These are phyloP conservation scores for Medicago lupulina DNA, from an alignment of 306 rosid genomes.

Conservation along the genomic window DNA sequence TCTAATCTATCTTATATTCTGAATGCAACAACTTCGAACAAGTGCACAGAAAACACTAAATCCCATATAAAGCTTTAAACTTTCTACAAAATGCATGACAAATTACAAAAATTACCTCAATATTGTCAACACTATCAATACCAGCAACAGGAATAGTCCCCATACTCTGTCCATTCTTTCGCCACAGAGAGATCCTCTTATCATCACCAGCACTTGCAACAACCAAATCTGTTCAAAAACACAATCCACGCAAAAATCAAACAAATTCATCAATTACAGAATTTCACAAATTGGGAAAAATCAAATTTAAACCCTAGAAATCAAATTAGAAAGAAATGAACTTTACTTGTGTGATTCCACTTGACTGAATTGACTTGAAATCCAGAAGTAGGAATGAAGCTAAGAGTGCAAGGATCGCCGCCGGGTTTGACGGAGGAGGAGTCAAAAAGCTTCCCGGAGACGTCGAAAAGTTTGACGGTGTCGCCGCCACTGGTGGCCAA, in stretches of 20 bases:
- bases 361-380: constrained; percentile 84
- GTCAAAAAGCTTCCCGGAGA: constrained; percentile 85
- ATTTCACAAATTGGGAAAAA: constrained; percentile 26
- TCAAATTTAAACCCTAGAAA: constrained; percentile 37
- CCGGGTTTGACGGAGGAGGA: constrained; percentile 77
- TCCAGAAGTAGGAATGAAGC: constrained; percentile 85
- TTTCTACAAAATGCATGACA: constrained; percentile 1
- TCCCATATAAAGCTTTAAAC: constrained; percentile 8
- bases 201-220: constrained; percentile 99
- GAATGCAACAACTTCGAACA: neutral
- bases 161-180: constrained; percentile 90
- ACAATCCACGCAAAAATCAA: constrained; percentile 24
- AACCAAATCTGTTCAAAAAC: constrained; percentile 71
- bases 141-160: constrained; percentile 94
- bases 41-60: neutral
- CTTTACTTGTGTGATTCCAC: constrained; percentile 98
- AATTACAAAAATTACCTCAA: constrained; percentile 60
- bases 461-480: constrained; percentile 92
- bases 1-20: neutral
- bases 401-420: constrained; percentile 87
- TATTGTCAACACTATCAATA: constrained; percentile 74
- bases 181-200: constrained; percentile 89
- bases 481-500: constrained; percentile 94
- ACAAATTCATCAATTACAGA: neutral
- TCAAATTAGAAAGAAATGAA: constrained; percentile 13